Evolutionary conservation across 2,329 filamentous ascomycete species (phyloP).

Genomic region (Zymoseptoria pseudotritici): DNA sequence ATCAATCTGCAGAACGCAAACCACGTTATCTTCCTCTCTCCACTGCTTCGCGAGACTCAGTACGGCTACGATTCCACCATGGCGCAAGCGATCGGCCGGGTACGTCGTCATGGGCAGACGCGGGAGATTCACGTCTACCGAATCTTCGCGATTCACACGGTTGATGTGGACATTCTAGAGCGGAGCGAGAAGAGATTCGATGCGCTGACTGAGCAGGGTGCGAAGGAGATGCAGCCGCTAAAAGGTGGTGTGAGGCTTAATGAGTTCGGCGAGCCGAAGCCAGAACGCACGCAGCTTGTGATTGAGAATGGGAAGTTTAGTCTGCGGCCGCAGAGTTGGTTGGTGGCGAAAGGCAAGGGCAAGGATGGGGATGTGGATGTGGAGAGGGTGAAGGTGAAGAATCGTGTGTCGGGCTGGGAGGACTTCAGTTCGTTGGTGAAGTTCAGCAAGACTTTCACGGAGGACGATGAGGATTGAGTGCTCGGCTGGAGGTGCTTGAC

Average conservation of each 20-base stretch:
- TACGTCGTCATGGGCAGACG: slow-evolving; percentile 51
- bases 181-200: slow-evolving; percentile 32
- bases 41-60: slow-evolving; percentile 44
- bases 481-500: neutral
- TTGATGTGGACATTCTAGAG: slow-evolving; percentile 43
- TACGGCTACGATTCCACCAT: slow-evolving; percentile 52
- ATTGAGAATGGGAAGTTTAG: slow-evolving; percentile 24
- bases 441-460: slow-evolving; percentile 26
- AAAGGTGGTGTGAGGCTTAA: slow-evolving; percentile 8
- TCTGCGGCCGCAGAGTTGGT: slow-evolving; percentile 27
- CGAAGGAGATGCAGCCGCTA: slow-evolving; percentile 6
- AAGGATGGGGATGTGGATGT: slow-evolving; percentile 1
- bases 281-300: slow-evolving; percentile 27
- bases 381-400: slow-evolving; percentile 17
- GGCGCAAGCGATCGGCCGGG: slow-evolving; percentile 57
- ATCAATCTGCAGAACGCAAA: slow-evolving; percentile 56
- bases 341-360: slow-evolving; percentile 12
- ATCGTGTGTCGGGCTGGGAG: slow-evolving; percentile 25
- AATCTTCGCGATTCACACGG: slow-evolving; percentile 71
- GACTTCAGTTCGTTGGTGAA: slow-evolving; percentile 29
- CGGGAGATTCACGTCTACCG: slow-evolving; percentile 56
- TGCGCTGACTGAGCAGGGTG: slow-evolving; percentile 20
- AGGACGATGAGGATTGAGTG: slow-evolving; percentile 23
- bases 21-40: slow-evolving; percentile 57
- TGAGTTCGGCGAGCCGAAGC: neutral